Conservation (phyloP, 345 rosid species). For the Noccaea caerulescens region DNA sequence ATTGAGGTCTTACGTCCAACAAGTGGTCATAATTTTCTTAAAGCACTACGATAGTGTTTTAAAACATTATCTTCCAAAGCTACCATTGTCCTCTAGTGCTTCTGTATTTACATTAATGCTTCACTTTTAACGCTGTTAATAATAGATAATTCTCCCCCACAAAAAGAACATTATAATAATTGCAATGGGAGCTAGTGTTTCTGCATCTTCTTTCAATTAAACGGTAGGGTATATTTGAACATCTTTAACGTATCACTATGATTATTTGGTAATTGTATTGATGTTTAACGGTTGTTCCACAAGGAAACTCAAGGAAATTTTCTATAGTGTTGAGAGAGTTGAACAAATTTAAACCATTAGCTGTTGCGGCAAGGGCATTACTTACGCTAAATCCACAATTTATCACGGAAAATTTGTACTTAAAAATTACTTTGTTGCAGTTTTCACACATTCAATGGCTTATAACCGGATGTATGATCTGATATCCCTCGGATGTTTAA, state of each 20-base stretch:
- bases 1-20: conserved; percentile 31
- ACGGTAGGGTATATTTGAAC: conserved; percentile 8
- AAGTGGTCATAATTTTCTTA: conserved; percentile 30
- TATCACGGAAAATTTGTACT: neutral
- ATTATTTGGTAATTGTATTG: conserved; percentile 2
- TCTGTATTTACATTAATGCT: conserved; percentile 15
- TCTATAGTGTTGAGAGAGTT: conserved; percentile 7
- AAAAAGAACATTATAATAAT: conserved; percentile 27
- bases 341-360: conserved; percentile 18
- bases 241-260: conserved; percentile 7
- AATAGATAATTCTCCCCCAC: conserved; percentile 8
- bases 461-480: neutral
- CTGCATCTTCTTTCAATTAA: neutral
- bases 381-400: neutral
- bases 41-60: conserved; percentile 33
- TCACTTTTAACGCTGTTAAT: conserved; percentile 7
- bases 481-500: conserved; percentile 4
- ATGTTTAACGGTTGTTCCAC: neutral
- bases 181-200: neutral
- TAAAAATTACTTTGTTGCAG: neutral
- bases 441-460: neutral
- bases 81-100: conserved; percentile 29
- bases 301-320: neutral
- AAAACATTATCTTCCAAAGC: conserved; percentile 37
- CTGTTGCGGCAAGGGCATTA: neutral